Conservation (phyloP, 2,329 filamentous ascomycete genomes). For the Penicillium vulpinum region DNA sequence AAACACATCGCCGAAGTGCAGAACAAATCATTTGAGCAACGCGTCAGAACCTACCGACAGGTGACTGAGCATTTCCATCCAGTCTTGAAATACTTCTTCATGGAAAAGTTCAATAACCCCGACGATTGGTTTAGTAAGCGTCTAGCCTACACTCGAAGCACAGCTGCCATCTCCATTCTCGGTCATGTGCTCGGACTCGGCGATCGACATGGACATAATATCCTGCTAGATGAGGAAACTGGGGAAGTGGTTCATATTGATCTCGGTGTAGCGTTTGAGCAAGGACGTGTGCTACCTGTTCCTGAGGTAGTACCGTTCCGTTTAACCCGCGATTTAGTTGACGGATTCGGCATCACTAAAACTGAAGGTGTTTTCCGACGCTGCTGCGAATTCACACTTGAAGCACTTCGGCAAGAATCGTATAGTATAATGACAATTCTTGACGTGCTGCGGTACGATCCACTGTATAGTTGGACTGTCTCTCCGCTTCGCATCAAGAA, state of each 20-base stretch:
- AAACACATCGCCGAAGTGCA: constrained; percentile 76
- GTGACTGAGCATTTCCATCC: constrained; percentile 83
- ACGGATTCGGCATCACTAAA: constrained; percentile 93
- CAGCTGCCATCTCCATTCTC: constrained; percentile 91
- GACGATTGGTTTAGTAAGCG: constrained; percentile 94
- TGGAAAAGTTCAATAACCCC: constrained; percentile 88
- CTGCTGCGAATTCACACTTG: constrained; percentile 97
- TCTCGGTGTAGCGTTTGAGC: constrained; percentile 94
- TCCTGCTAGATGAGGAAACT: constrained; percentile 82
- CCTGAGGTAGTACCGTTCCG: constrained; percentile 96
- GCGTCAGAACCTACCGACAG: constrained; percentile 73
- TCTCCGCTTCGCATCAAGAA: constrained; percentile 66
- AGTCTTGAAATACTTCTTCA: constrained; percentile 95
- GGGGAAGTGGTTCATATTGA: constrained; percentile 98
- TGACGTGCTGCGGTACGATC: constrained; percentile 97
- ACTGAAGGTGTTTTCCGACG: constrained; percentile 95
- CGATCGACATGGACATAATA: constrained; percentile 95
- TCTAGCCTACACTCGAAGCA: constrained; percentile 87
- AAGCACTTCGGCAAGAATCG: constrained; percentile 89
- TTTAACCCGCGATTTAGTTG: constrained; percentile 88
- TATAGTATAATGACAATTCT: constrained; percentile 99
- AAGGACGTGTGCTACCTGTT: constrained; percentile 89
- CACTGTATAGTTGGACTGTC: constrained; percentile 92
- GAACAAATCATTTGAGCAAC: constrained; percentile 65
- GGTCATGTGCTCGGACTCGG: constrained; percentile 91